A percentile compares a stretch with the other conserved stretches of the same genome.
Evolutionary conservation across 352 stramenopile genomes (phyloP).

Genomic region (Aphanomyces euteiches): DNA sequence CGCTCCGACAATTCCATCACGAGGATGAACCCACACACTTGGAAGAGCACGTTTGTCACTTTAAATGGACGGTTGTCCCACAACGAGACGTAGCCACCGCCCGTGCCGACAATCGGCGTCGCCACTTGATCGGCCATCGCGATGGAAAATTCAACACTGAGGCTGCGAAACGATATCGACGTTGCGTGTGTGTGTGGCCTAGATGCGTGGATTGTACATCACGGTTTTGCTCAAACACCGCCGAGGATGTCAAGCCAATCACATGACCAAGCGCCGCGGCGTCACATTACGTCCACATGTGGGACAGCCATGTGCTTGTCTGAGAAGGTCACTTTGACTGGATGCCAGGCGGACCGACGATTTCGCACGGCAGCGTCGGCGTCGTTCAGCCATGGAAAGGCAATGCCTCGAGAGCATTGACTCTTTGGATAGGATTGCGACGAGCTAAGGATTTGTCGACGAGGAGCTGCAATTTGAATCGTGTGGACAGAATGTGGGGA

Average conservation of each 20-base stretch:
- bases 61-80: constrained; percentile 51
- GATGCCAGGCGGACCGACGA: no score
- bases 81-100: constrained; percentile 31
- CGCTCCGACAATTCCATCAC: constrained; percentile 59
- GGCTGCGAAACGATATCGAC: background rate
- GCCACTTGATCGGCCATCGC: constrained; percentile 9
- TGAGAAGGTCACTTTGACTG: no score
- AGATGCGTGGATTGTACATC: background rate
- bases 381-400: no score
- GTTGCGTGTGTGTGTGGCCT: background rate
- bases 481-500: no score
- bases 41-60: constrained; percentile 53
- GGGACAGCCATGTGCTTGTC: no score
- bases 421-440: no score
- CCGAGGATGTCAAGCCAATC: background rate
- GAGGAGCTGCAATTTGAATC: no score
- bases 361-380: no score
- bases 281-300: no score
- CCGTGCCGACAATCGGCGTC: background rate
- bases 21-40: constrained; percentile 64
- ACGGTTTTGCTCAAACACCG: background rate
- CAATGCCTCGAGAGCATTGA: no score
- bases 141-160: background rate
- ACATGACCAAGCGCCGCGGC: no score
- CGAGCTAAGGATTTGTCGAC: no score